Conservation (phyloP, 2,329 filamentous ascomycete species). For the Sclerotinia subarctica region DNA sequence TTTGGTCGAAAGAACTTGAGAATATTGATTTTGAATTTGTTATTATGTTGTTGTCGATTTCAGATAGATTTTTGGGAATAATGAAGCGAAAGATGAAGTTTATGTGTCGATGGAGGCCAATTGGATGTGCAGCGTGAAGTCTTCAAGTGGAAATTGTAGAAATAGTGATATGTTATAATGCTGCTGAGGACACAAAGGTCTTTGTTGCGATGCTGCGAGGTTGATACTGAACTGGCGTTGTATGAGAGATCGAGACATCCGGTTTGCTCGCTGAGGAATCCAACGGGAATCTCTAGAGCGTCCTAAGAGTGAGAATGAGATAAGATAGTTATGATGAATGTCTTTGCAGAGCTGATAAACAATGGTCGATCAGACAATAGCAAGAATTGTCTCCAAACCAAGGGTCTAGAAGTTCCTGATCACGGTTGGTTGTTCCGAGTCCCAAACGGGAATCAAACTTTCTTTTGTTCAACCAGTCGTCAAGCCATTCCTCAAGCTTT, state of each 20-base stretch:
- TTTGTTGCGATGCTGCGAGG: not conserved
- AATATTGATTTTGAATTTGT: not conserved
- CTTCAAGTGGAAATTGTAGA: not conserved
- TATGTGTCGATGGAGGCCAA: too few species aligned
- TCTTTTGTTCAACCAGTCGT: not conserved
- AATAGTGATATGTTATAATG: not conserved
- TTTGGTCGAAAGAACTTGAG: not conserved
- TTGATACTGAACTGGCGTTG: not conserved
- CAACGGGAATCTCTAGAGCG: not conserved
- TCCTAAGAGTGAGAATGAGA: not conserved
- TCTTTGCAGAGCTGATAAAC: not conserved
- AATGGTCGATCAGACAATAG: not conserved
- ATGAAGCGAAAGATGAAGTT: not conserved
- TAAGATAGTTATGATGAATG: not conserved
- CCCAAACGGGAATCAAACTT: not conserved
- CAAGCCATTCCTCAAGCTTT: constrained; percentile 2
- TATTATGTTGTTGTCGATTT: not conserved
- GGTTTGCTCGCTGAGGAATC: not conserved
- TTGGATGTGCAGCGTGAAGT: too few species aligned
- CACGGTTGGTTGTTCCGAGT: not conserved
- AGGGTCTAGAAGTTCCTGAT: not conserved
- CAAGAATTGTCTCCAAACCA: not conserved
- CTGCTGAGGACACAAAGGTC: not conserved
- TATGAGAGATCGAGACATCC: not conserved
- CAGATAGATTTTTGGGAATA: not conserved